These are phyloP conservation scores for Leccinum truebloodii DNA, from an alignment of 768 basidiomycete species.

Conservation along the genomic window DNA sequence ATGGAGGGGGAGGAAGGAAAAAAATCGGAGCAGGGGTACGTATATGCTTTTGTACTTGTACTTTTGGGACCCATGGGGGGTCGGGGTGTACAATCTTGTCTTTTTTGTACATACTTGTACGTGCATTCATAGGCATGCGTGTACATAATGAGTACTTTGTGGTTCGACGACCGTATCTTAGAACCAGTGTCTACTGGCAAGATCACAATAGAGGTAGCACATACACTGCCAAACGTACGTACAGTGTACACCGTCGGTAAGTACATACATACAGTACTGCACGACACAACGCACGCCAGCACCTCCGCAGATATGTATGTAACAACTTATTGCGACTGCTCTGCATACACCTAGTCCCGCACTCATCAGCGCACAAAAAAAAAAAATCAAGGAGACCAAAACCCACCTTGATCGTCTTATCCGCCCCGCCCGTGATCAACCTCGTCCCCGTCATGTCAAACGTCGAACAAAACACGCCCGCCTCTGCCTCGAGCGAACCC, in stretches of 20 bases:
- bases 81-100: background rate
- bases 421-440: constrained; percentile 93
- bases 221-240: background rate
- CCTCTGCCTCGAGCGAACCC: constrained; percentile 96
- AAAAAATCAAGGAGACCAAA: no score
- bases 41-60: background rate
- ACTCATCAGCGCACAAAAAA: background rate
- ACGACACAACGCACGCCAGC: background rate
- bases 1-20: background rate
- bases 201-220: no score
- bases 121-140: background rate
- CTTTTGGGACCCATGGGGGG: background rate
- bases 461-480: constrained; percentile 95
- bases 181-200: no score
- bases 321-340: constrained; percentile 55
- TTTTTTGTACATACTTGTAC: background rate
- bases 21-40: background rate
- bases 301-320: background rate
- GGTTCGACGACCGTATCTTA: no score
- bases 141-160: no score
- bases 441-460: constrained; percentile 64
- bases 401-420: constrained; percentile 95
- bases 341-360: constrained; percentile 60
- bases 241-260: no score
- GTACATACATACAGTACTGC: background rate